phyloP scores from a whole-genome alignment of 805 yeast genomes.

The Saccharomyces paradoxus region DNA sequence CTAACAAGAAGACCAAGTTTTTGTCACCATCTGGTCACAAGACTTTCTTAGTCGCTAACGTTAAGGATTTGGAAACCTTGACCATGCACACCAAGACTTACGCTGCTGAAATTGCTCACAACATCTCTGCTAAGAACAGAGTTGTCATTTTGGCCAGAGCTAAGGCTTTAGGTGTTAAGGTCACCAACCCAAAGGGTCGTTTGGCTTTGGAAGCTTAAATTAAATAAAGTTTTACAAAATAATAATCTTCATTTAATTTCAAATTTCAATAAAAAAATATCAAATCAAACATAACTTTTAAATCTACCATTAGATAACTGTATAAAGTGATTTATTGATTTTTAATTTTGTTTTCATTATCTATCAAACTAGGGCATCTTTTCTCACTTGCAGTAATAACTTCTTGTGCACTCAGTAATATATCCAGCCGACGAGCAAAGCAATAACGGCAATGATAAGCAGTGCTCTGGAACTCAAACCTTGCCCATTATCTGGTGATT shows the following conservation, averaged over 20 bases:
- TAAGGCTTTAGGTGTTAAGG: constrained; percentile 96
- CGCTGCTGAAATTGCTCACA: constrained; percentile 99
- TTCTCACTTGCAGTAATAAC: neutral
- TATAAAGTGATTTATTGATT: neutral
- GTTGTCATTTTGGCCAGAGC: constrained; percentile 93
- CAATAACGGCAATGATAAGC: neutral
- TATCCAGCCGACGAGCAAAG: neutral
- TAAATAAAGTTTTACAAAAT: neutral
- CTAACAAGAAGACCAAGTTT: constrained; percentile 97
- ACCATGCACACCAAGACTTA: constrained; percentile 95
- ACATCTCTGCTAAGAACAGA: constrained; percentile 97
- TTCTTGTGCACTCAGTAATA: neutral
- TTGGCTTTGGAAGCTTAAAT: constrained; percentile 81
- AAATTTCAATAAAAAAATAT: neutral
- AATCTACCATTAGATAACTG: neutral
- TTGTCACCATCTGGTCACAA: constrained; percentile 97
- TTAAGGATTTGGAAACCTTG: constrained; percentile 87
- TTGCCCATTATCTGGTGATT: neutral
- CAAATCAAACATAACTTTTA: neutral
- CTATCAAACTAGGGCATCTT: neutral
- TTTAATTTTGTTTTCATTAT: neutral
- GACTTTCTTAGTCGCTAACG: constrained; percentile 87
- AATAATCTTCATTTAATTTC: neutral
- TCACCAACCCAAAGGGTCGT: constrained; percentile 99
- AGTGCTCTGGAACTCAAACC: neutral